Base-by-base conservation (phyloP, 1,284 basidiomycete species). In the Leccinum variabile region DNA sequence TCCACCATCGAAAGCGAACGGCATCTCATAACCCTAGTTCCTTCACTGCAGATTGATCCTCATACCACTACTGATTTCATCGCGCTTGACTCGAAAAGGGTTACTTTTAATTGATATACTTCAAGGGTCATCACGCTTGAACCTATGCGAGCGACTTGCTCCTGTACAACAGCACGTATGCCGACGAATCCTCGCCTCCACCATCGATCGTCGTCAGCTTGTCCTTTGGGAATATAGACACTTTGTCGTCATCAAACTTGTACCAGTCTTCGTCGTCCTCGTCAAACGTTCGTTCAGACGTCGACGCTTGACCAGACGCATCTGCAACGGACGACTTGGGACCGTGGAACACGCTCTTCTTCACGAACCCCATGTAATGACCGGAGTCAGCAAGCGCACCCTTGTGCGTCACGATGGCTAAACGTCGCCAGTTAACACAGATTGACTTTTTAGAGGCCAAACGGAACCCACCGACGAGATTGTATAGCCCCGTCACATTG, bases 391-490 rank as follows among this genome's bases (percentile, higher is more conserved):
- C 95, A 0, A 91, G 91, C 0, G 95, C 88, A 16, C 97, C 97
- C 75, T 99, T 99, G 83, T 98, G 97, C 30, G 95, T 97, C 14
- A 99, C 89, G 71, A 99, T 92, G 1, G 90, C 94, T 93, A 69
- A 50, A 30, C 28, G 18, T 55, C 32, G 35, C 33, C 28, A 52
- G 46, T 66, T 30, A 67, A 54, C 49, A 56, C 22, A 50, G 2
- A 16, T 30, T 9, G 41, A 41, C 14, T 44, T 41, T 18, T 18
- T n/a, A 52, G 16, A 60, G 18, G 25, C 3, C 32, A 30, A 41
- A 56, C 9, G 41, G 16, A 3, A 81, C 88, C 69, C 64, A 88
- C 92, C 91, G 61, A 92, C 87, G 41, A 96, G 84, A 62, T 96
- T 94, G 74, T 95, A 97, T 69, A 95, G 70, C 11, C 90, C 94